Evolutionary conservation across 2,329 filamentous ascomycete genomes (phyloP), one percentile per base, ranked within the genome.

Genomic region (Ophiostoma novo-ulmi): DNA sequence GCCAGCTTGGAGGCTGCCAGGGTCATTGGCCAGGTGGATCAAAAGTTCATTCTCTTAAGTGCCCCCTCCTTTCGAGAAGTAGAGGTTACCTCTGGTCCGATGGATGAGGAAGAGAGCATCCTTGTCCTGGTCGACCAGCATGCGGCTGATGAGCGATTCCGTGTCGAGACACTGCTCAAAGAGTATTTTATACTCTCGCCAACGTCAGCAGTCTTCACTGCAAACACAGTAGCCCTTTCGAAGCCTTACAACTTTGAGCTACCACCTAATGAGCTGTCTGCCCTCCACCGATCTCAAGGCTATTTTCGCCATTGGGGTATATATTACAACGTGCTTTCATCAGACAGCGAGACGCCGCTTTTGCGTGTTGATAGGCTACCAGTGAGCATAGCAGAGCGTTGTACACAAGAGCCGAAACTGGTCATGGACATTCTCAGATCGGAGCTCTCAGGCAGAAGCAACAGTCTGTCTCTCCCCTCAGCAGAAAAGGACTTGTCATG

Each of bases 71-170:
- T 14, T 22, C 63, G 63, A 22, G 63, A 39, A 14, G n/a, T 31
- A 35, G 26, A 36, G 26, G 26, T 5, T 4, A 3, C 10, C 6
- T 39, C 63, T 65, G 17, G 14, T 20, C 6, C 17, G 20, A 68
- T 6, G 5, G 7, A 14, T 6, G 13, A 26, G 6, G 4, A 41
- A 7, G 70, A 72, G 20, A 26, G 14, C 6, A 6, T 20, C 1
- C 80, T 98, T 5, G 84, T 97, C 0, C 82, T 97, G 55, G 85
- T 97, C 6, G 95, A 99, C 76, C 95, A 99, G 76, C 95, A 99
- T 77, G 95, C 95, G 0, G 95, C 94, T 3, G 94, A 97, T 77
- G 95, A 99, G 80, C 86, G 95, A 65, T 88, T 91, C 73, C 88
- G 89, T 1, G 85, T 98, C 0, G 95, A 99, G 77, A 77, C 79